Conservation (phyloP, 345 rosid species). For the Arabidopsis arenosa region DNA sequence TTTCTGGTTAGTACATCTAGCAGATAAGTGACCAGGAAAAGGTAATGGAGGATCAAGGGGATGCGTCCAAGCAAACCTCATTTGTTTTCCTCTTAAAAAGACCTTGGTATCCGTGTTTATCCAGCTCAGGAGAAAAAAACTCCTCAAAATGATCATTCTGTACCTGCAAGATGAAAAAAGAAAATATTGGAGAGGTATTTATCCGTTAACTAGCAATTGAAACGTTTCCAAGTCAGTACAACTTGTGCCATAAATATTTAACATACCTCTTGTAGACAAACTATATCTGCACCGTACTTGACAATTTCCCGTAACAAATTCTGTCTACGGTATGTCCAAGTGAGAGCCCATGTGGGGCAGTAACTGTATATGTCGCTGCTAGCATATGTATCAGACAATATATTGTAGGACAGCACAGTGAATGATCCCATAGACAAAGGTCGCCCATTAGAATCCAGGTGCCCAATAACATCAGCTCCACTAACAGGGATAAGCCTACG, state of each 20-base stretch:
- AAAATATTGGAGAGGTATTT: background rate
- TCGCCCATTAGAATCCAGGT: slow-evolving; percentile 73
- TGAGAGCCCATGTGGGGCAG: slow-evolving; percentile 98
- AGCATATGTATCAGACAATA: slow-evolving; percentile 78
- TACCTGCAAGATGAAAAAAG: slow-evolving; percentile 59
- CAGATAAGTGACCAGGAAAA: slow-evolving; percentile 21
- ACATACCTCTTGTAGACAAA: slow-evolving; percentile 94
- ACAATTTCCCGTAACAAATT: slow-evolving; percentile 90
- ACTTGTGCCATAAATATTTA: slow-evolving; percentile 7
- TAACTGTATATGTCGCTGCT: slow-evolving; percentile 81
- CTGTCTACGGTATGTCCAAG: slow-evolving; percentile 97
- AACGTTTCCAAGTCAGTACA: background rate
- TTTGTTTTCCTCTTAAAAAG: slow-evolving; percentile 86
- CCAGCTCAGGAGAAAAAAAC: slow-evolving; percentile 90
- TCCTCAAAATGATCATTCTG: slow-evolving; percentile 94
- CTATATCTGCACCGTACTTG: slow-evolving; percentile 91
- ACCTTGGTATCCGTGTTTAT: slow-evolving; percentile 94
- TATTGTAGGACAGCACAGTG: slow-evolving; percentile 94
- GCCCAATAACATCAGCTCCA: slow-evolving; percentile 67
- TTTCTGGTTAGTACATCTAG: slow-evolving; percentile 15
- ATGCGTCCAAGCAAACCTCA: slow-evolving; percentile 60
- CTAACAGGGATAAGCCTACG: slow-evolving; percentile 80
- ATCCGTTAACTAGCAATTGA: slow-evolving; percentile 16
- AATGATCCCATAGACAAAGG: slow-evolving; percentile 75
- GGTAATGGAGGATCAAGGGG: background rate